Evolutionary conservation across 805 yeast species (phyloP).

Genomic region (Kuraishia floccosa): DNA sequence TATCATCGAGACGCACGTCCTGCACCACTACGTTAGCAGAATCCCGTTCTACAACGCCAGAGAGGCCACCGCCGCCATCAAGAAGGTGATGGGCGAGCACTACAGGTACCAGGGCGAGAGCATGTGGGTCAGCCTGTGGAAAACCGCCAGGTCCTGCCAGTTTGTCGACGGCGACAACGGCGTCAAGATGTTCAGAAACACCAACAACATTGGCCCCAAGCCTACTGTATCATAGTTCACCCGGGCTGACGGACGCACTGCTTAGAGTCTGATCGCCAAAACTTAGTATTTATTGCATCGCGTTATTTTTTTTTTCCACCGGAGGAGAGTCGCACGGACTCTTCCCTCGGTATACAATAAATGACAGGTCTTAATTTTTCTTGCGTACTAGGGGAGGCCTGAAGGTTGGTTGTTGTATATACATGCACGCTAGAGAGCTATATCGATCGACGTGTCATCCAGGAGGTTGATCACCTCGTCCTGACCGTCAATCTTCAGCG

Average conservation of each 20-base stretch:
- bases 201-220: constrained; percentile 44
- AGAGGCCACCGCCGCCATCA: constrained; percentile 66
- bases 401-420: too few relatives aligned
- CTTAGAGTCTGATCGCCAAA: too few relatives aligned
- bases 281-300: too few relatives aligned
- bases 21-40: constrained; percentile 75
- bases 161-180: constrained; percentile 67
- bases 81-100: constrained; percentile 78
- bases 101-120: constrained; percentile 57
- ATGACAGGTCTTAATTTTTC: too few relatives aligned
- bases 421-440: too few relatives aligned
- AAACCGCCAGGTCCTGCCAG: constrained; percentile 54
- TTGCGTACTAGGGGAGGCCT: too few relatives aligned
- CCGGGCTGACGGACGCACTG: not conserved
- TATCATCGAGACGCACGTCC: constrained; percentile 83
- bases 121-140: constrained; percentile 63
- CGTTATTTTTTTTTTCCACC: too few relatives aligned
- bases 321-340: too few relatives aligned
- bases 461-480: constrained; percentile 29
- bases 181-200: constrained; percentile 64
- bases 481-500: constrained; percentile 32
- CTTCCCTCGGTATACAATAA: too few relatives aligned
- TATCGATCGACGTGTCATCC: constrained; percentile 28
- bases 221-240: not conserved
- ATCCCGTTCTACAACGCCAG: constrained; percentile 87